Base-by-base conservation (phyloP, 176 grass and related monocot genomes). In the Tillandsia leiboldiana region DNA sequence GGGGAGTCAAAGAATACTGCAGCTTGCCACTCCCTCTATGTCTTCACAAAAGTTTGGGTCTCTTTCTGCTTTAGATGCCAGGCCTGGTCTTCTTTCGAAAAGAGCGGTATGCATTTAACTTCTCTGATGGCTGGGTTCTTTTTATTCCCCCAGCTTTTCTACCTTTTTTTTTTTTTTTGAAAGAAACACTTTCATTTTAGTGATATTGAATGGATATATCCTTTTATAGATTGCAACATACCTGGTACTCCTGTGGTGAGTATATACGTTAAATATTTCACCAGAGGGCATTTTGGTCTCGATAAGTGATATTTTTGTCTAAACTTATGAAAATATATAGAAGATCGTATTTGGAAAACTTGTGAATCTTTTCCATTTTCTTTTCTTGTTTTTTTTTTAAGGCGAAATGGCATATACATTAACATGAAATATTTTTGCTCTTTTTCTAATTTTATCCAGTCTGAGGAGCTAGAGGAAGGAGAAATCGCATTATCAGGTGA, bases 401-500 rank as follows among this genome's bases (percentile, higher is more conserved):
- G 33, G 3, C 33, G 33, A 42, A 7, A 42, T 7, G 33, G 33
- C 33, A 42, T 42, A 7, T 42, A 42, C 3, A 7, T 42, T 42
- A 42, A 42, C 33, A 23, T 63, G 11, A 57, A 70, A 53, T 53
- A 65, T 24, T 27, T 33, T 78, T 20, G 51, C 79, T 79, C 20
- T 57, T 82, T 61, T 53, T 18, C 27, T 78, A 17, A 58, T 72
- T 53, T 79, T 81, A 72, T 86, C 33, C 84, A 99, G 95, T 4
- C 75, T 20, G 95, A 94, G 83, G 95, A 99, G 71, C 77, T 99
- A 71, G 95, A 99, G 72, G 95, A 99, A 75, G 90, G 95, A 63
- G 95, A 99, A 77, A 99, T 99, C 75, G 95, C 90, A 73, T 82
- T 93, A 72, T 94, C 95, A 17, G 90, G 90, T 24, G 90, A 93